These are phyloP conservation scores for Sanghuangporus weigelae DNA, from an alignment of 1,284 basidiomycete species.

Conservation along the genomic window DNA sequence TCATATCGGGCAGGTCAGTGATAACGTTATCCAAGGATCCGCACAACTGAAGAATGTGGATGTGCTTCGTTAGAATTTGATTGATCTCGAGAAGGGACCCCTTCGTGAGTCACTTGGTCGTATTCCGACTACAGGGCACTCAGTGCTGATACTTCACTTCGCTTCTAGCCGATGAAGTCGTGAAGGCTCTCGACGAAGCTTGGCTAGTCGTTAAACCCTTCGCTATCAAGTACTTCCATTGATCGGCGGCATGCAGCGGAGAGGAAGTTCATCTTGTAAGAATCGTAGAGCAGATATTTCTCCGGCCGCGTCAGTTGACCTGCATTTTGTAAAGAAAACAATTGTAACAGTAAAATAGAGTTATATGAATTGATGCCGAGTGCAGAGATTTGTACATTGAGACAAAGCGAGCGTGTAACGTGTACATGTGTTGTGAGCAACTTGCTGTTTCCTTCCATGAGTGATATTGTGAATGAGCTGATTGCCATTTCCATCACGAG, in stretches of 20 bases:
- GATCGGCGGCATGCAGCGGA: not conserved
- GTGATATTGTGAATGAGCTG: not conserved
- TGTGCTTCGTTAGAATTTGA: slow-evolving; percentile 6
- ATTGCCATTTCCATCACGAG: not conserved
- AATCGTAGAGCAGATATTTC: not conserved
- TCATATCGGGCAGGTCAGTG: slow-evolving; percentile 21
- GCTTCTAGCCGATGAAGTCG: slow-evolving; percentile 4
- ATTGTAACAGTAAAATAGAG: not conserved
- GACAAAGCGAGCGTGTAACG: not conserved
- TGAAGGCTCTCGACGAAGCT: slow-evolving; percentile 16
- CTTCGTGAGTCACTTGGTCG: slow-evolving; percentile 7
- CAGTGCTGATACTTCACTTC: not conserved
- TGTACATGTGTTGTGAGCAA: not conserved
- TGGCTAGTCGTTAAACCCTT: slow-evolving; percentile 14
- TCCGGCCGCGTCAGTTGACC: not conserved
- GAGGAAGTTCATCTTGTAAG: not conserved
- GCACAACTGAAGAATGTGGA: too few species aligned
- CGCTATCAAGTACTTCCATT: slow-evolving; percentile 11
- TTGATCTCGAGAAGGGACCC: slow-evolving; percentile 17
- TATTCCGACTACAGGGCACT: not conserved
- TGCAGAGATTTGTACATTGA: slow-evolving; percentile 1
- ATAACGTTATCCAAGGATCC: not conserved
- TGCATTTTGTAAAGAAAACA: not conserved
- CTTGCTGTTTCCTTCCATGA: not conserved
- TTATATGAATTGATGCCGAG: not conserved